Conservation (phyloP, 2,329 filamentous ascomycete species). For the Epichloe sibirici region DNA sequence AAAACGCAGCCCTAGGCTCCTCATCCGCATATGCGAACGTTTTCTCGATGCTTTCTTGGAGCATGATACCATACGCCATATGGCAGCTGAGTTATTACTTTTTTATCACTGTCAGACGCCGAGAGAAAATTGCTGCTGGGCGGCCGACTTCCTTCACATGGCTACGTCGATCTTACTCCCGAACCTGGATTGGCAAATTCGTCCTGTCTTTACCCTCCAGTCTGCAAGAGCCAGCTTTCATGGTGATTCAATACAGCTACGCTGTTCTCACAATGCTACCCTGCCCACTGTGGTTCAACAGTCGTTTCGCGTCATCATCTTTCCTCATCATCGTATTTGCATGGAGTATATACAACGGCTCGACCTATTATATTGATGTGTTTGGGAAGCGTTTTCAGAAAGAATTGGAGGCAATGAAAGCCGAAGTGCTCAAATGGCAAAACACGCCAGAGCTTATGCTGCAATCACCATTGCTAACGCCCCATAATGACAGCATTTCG, state of each 20-base stretch:
- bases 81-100: conserved; percentile 94
- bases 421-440: conserved; percentile 85
- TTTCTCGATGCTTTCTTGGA: conserved; percentile 83
- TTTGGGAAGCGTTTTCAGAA: conserved; percentile 96
- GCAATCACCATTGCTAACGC: conserved; percentile 22
- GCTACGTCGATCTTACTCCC: conserved; percentile 83
- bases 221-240: conserved; percentile 83
- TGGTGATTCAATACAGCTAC: conserved; percentile 90
- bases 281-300: conserved; percentile 91
- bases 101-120: conserved; percentile 87
- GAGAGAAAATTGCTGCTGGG: conserved; percentile 89
- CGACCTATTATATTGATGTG: conserved; percentile 95
- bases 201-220: conserved; percentile 64
- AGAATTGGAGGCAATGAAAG: conserved; percentile 79
- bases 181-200: conserved; percentile 75
- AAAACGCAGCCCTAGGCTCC: conserved; percentile 53
- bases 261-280: conserved; percentile 88
- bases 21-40: conserved; percentile 69
- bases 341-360: conserved; percentile 94
- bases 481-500: conserved; percentile 15
- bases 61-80: conserved; percentile 78
- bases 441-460: conserved; percentile 37
- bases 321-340: conserved; percentile 78
- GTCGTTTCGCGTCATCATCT: conserved; percentile 59
- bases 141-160: conserved; percentile 95